These are phyloP conservation scores for Fusarium piperis DNA, from an alignment of 2,329 filamentous ascomycete species.

Conservation along the genomic window DNA sequence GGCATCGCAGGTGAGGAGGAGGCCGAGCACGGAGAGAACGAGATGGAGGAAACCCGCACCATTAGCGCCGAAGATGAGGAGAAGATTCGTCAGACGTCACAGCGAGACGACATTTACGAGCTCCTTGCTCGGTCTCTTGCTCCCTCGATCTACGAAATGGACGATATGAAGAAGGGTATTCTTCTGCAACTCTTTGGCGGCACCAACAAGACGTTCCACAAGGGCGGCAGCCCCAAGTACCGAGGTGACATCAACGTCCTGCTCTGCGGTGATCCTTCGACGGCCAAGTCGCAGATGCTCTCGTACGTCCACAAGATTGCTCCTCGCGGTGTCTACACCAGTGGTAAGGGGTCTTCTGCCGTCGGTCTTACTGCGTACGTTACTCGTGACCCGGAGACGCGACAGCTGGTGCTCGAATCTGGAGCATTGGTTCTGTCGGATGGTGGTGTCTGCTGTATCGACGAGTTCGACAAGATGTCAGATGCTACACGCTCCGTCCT, in stretches of 20 bases:
- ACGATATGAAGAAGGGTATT: constrained; percentile 99
- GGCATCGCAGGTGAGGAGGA: constrained; percentile 80
- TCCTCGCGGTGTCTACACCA: constrained; percentile 85
- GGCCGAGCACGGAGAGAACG: constrained; percentile 71
- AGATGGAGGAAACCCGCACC: constrained; percentile 84
- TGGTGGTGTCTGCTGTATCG: constrained; percentile 85
- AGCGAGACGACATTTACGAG: constrained; percentile 89
- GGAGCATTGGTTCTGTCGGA: constrained; percentile 82
- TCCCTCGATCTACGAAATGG: constrained; percentile 96
- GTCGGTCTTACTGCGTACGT: constrained; percentile 85
- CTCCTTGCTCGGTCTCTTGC: constrained; percentile 89
- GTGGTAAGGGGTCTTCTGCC: constrained; percentile 82
- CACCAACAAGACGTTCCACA: constrained; percentile 97
- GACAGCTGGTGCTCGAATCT: constrained; percentile 82
- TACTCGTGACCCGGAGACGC: constrained; percentile 81
- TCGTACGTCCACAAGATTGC: constrained; percentile 98
- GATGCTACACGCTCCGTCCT: constrained; percentile 81
- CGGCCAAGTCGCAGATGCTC: constrained; percentile 93
- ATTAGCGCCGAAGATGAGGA: constrained; percentile 87
- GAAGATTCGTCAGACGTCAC: constrained; percentile 84
- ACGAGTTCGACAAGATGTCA: constrained; percentile 89
- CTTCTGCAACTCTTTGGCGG: constrained; percentile 95
- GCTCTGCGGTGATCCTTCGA: constrained; percentile 96
- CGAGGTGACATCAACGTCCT: constrained; percentile 97
- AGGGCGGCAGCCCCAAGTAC: constrained; percentile 94